Evolutionary conservation across 192 early-diverging fungal species (phyloP), one percentile per base, ranked within the genome.

Genomic region (Chytriomyces sp.): DNA sequence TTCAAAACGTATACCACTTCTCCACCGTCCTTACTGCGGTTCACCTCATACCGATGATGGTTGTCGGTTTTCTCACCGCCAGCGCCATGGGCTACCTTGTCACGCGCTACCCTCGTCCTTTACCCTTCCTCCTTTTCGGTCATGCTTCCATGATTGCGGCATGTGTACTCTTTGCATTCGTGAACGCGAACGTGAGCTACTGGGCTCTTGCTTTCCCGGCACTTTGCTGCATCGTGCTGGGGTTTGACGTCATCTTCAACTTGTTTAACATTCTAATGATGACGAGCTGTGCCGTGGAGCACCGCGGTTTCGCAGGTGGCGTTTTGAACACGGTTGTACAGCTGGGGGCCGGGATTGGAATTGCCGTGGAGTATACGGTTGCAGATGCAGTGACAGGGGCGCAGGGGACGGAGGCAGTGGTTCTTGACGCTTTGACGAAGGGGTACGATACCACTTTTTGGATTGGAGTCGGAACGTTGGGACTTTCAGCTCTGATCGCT

Each of bases 311-410:
- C 25, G 70, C 73, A 36, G 77, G 77, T 5, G 77, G 77, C 8
- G 28, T 78, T 17, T 66, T 78, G 56, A 73, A 78, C 71, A 78
- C 77, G 22, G 72, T 65, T 19, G 72, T 78, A 55, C 77, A 78
- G 53, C 36, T 78, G 39, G 77, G 72, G 30, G 41, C 31, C 19
- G 77, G 77, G 0, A 22, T 78, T 58, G 72, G 61, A 22, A 58
- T 78, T 32, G 77, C 77, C 25, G 67, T 78, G 39, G 52, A 72
- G 26, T 70, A 60, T 4, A 59, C 72, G 38, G 72, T 78, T 44
- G 71, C 67, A 14, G 62, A 64, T 4, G 28, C 72, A 19, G 36
- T 78, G 44, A 62, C 60, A 7, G 59, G n/a, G 34, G 71, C 37
- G 56, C 54, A 52, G 7, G 70, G 70, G 14, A 61, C 38, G 28